Percentiles rank a stretch among this genome's conserved stretches.
Evolutionary conservation across 2,329 filamentous ascomycete species (phyloP).

Genomic region (Aspergillus alliaceus): DNA sequence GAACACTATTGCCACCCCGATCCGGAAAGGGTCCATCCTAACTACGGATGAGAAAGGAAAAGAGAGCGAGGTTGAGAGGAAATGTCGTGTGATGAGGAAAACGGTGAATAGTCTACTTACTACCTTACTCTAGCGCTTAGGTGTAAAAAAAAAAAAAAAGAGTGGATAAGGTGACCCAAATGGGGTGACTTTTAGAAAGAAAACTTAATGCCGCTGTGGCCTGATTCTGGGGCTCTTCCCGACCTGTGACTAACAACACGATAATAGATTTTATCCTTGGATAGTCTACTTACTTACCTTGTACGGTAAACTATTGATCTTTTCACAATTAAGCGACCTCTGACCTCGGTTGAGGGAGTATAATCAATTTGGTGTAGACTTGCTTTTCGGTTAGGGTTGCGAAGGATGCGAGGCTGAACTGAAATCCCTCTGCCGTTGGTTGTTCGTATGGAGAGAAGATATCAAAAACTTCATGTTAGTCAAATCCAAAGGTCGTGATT

Average conservation of each 20-base stretch:
- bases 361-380: background rate
- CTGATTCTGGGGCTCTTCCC: conserved; percentile 3
- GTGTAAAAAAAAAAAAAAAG: no score
- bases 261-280: background rate
- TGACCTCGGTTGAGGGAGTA: background rate
- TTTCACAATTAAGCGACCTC: background rate
- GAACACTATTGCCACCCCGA: background rate
- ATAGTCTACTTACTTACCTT: no score
- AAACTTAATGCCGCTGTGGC: conserved; percentile 2
- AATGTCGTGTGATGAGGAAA: background rate
- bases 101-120: no score
- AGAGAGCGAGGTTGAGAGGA: no score
- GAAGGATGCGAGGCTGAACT: background rate
- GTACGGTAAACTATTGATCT: no score
- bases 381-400: background rate
- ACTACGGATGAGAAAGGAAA: no score
- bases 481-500: background rate
- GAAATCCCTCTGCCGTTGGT: no score
- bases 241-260: background rate
- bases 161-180: no score
- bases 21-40: no score
- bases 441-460: no score
- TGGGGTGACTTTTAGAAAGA: conserved; percentile 1
- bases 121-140: no score
- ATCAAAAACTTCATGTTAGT: background rate